These are phyloP conservation scores for Sporothrix sp. DNA, from an alignment of 2,329 filamentous ascomycete species.

Conservation along the genomic window DNA sequence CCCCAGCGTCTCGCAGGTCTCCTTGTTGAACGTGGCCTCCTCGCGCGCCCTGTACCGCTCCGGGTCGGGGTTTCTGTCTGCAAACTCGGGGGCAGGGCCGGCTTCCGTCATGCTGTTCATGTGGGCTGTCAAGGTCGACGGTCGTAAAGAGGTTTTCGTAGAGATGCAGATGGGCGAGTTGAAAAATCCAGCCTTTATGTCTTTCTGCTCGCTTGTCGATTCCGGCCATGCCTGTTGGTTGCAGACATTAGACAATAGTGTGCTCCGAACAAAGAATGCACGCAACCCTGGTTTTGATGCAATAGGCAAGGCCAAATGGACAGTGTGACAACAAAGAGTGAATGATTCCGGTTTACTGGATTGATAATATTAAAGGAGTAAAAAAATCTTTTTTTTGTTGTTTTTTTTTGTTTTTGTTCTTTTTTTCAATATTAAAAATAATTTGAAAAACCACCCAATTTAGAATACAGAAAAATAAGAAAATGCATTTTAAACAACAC, in stretches of 20 bases:
- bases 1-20: constrained; percentile 6
- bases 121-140: no score
- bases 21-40: background rate
- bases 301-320: background rate
- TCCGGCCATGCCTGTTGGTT: no score
- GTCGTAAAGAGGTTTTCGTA: no score
- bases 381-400: background rate
- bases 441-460: background rate
- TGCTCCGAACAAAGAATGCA: no score
- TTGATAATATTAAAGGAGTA: background rate
- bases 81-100: background rate
- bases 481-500: no score
- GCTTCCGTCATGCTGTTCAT: no score
- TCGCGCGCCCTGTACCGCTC: background rate
- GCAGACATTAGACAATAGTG: background rate
- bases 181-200: no score
- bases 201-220: no score
- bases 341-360: background rate
- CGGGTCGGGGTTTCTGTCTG: constrained; percentile 9
- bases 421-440: no score
- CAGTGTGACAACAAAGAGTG: no score
- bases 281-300: constrained; percentile 6
- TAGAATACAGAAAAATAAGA: no score
- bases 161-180: no score
- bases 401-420: background rate